Base-by-base conservation (phyloP, 2,329 filamentous ascomycete species). In the Aureobasidium melanogenum region DNA sequence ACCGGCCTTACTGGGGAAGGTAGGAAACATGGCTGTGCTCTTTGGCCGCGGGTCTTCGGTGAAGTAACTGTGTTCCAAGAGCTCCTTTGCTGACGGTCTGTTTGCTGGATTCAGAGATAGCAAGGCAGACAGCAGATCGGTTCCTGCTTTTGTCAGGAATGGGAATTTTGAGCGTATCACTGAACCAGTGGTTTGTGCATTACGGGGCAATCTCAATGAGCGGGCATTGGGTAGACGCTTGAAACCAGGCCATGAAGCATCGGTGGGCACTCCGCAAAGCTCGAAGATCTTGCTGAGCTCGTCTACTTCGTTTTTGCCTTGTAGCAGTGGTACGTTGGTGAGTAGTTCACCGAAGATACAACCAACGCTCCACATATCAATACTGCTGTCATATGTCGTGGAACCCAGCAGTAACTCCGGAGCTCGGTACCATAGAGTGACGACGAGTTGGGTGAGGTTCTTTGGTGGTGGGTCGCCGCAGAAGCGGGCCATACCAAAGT, bases 401-500 rank as follows among this genome's bases (percentile, higher is more conserved):
- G 89, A 80, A 6, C 94, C 94, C 3, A 97, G 84, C 1, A 99
- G 82, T 12, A 97, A 82, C 75, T 97, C 94, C 0, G 94, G 94
- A 0, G 89, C 83, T 61, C 94, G 89, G 74, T 99, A 99, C 94
- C 94, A 99, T 7, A 99, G 82, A 7, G 94, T 99, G 19, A 97
- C 93, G 64, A 99, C 94, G 50, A 97, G 84, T 71, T 93, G 88
- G 2, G 94, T 97, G 63, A 97, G 82, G 64, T 88, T 88, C 1
- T 86, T 82, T 5, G 80, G 79, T 0, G 86, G 80, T 4, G 93
- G 91, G 67, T 90, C 85, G 55, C 88, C 88, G 61, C 89, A 88
- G 76, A 94, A 94, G 30, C 94, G 84, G 3, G 94, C 93, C 91
- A 99, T 97, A 73, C 94, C 94, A 71, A 99, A 99, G 75, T 99